Percentiles rank a stretch among this genome's conserved stretches.
Evolutionary conservation across 352 stramenopile genomes (phyloP).

Genomic region (Globisporangium barbulae): DNA sequence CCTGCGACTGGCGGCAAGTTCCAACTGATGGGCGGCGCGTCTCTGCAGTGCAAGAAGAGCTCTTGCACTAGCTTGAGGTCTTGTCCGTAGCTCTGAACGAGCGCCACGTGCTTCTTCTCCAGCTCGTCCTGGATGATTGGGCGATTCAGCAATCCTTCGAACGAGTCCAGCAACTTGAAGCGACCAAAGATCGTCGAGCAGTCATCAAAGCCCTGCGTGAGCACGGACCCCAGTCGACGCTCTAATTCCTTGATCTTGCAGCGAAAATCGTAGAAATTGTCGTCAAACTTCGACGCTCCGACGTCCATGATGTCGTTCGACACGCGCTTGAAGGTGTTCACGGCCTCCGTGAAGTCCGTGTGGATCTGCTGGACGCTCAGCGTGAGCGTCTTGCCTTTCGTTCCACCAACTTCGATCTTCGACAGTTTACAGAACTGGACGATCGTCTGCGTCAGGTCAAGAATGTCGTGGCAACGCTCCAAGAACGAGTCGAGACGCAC

Average conservation of each 20-base stretch:
- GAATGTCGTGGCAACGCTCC: constrained; percentile 96
- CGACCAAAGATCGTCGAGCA: constrained; percentile 95
- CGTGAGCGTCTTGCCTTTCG: constrained; percentile 95
- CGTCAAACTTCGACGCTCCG: constrained; percentile 94
- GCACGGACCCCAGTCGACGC: constrained; percentile 93
- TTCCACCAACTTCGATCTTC: constrained; percentile 97
- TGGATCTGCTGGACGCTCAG: constrained; percentile 95
- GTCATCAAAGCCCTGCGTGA: constrained; percentile 97
- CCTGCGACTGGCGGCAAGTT: constrained; percentile 95
- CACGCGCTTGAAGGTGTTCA: constrained; percentile 95
- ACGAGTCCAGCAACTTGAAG: constrained; percentile 98
- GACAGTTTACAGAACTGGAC: constrained; percentile 98
- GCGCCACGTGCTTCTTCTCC: constrained; percentile 96
- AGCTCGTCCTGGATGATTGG: constrained; percentile 96
- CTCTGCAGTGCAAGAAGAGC: constrained; percentile 93
- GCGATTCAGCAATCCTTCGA: constrained; percentile 93
- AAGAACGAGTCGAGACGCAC: constrained; percentile 96
- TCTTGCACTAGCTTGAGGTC: constrained; percentile 98
- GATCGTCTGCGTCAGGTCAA: constrained; percentile 97
- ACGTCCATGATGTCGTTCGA: constrained; percentile 99
- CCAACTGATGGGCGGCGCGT: constrained; percentile 91
- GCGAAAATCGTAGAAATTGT: constrained; percentile 97
- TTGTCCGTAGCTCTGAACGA: constrained; percentile 95
- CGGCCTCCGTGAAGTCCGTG: constrained; percentile 92
- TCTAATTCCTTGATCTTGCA: constrained; percentile 98